Evolutionary conservation across 805 yeast genomes (phyloP), one percentile per base, ranked within the genome.

Genomic region (Starmerella roubikii): DNA sequence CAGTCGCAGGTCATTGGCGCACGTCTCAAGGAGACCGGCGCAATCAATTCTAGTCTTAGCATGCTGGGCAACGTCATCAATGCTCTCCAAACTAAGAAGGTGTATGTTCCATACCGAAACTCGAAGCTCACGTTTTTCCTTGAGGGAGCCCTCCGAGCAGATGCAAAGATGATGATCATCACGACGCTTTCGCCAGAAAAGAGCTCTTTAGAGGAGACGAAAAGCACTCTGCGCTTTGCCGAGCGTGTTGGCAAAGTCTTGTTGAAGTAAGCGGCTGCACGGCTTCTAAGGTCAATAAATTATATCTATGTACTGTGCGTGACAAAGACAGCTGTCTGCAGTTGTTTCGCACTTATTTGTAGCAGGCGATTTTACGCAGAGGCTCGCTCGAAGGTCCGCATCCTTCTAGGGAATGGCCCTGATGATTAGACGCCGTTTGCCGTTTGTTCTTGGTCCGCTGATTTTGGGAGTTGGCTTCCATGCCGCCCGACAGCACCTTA

Each of bases 121-220:
- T 74, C 91, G 31, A 72, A 76, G 59, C 57, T 88, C 53, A 88
- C 98, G 0, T 82, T 82, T 54, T 62, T 86, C 12, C 63, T 88
- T 42, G 91, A 85, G 52, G 75, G 81, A 53, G 84, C 95, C 13
- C 64, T 88, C 20, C 75, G 79, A 6, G 95, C 94, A 0, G 70
- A 73, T 40, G 81, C 94, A 2, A 91, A 88, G 58, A 84, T 95
- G 0, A 64, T 88, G 42, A 85, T 88, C 94, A 79, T 88, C 66
- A 95, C 85, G 13, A 86, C 84, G 51, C 67, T 86, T 1, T 79
- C 94, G 1, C 85, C 94, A 3, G 60, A 69, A 35, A 55, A 55
- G 10, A 59, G 59, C 13, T 80, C 82, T 55, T 64, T 76, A 30
- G 71, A 67, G 48, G 98, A 91, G 55, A 79, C 94, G 1, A 50